Base-by-base conservation (phyloP, 805 yeast species). In the Kluyveromyces wickerhamii region DNA sequence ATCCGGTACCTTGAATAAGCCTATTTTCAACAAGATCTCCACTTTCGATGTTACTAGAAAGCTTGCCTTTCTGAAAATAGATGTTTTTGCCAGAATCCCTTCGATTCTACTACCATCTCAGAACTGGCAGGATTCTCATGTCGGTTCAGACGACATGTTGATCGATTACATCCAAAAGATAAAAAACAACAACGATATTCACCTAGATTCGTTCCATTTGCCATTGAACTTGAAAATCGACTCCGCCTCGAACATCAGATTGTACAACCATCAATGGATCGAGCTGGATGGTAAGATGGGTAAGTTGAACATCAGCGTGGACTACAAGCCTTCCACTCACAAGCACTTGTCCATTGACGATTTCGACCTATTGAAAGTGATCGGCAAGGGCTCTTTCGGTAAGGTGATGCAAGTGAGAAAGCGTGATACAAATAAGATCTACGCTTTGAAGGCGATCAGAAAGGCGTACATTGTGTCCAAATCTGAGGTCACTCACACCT, bases 351-450 rank as follows among this genome's bases (percentile, higher is more conserved):
- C 86, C 1, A 86, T 92, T 45, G 95, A 87, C 38, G 96, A 89
- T 53, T 89, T 92, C 62, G 95, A 87, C 49, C 64, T 92, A 34
- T 69, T 92, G 47, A 92, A 92, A 60, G 98, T 92, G 15, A 86
- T 92, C 36, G 98, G 98, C 23, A 92, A 92, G 57, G 98, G 98
- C 6, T 87, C 96, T 7, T 92, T 92, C 57, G 98, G 98, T 34
- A 92, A 92, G 62, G 98, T 92, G 35, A 92, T 92, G 97, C 98
- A 92, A 61, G 98, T 92, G 27, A 78, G 87, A 43, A 92, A 92
- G 62, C 85, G 84, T 49, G 98, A 92, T 59, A 92, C 98, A 3
- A 81, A 81, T 44, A 94, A 89, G 57, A 79, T 92, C 16, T 92
- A 92, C 59, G 98, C 98, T 2, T 66, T 92, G 54, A 92, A 92